Evolutionary conservation across 176 grass and related monocot species (phyloP).

Genomic region (Microstegium vimineum): DNA sequence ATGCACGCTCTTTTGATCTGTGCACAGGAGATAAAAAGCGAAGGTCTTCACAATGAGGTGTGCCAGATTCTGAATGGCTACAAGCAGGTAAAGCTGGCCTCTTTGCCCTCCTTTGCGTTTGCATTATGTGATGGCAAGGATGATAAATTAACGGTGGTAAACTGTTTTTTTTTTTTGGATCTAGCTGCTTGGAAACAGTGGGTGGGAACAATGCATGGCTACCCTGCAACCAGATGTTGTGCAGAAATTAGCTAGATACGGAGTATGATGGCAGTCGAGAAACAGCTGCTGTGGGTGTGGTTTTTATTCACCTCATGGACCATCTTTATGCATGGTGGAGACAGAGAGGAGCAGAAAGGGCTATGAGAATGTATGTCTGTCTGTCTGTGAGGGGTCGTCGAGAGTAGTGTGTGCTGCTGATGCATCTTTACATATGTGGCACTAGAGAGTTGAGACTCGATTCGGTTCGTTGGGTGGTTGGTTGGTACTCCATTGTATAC

Average conservation of each 20-base stretch:
- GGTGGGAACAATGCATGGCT: conserved; percentile 90
- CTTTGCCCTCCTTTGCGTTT: neutral
- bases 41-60: conserved; percentile 79
- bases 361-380: neutral
- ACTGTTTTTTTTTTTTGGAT: neutral
- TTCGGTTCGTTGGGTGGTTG: neutral
- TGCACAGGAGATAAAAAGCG: conserved; percentile 86
- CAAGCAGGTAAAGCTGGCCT: conserved; percentile 65
- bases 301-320: neutral
- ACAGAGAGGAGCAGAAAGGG: neutral
- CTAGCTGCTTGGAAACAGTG: conserved; percentile 67
- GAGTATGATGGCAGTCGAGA: conserved; percentile 25
- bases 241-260: conserved; percentile 70
- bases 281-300: neutral
- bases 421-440: neutral
- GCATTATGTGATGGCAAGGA: neutral
- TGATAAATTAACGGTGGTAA: neutral
- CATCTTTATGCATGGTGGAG: neutral
- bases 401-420: neutral
- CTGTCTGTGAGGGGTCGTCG: neutral
- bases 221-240: conserved; percentile 60
- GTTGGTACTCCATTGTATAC: neutral
- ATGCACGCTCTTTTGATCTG: conserved; percentile 2
- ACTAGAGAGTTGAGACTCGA: neutral
- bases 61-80: conserved; percentile 88